phyloP scores from a whole-genome alignment of 1,284 basidiomycete species.

The Cryptococcus sp. region DNA sequence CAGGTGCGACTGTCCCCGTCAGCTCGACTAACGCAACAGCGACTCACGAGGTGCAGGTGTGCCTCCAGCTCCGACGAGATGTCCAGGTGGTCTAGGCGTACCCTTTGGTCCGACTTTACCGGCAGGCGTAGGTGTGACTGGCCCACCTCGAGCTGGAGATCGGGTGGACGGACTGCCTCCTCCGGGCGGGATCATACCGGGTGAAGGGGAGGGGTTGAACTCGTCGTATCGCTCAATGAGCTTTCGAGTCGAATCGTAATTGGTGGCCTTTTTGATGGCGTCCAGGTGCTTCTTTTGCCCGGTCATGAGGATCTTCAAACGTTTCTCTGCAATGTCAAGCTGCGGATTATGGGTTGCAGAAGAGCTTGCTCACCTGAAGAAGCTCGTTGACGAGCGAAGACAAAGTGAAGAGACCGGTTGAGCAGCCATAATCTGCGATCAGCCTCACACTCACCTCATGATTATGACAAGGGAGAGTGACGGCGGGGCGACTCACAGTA shows the following conservation, averaged over 20 bases:
- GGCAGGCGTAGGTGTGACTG: constrained; percentile 6
- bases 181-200: no score
- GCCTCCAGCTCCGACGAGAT: constrained; percentile 33
- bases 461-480: no score
- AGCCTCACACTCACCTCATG: background rate
- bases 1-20: background rate
- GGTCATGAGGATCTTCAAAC: constrained; percentile 67
- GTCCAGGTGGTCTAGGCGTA: constrained; percentile 40
- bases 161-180: no score
- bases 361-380: constrained; percentile 66
- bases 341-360: background rate
- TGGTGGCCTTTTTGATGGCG: constrained; percentile 95
- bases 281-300: constrained; percentile 83
- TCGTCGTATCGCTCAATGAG: constrained; percentile 90
- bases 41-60: constrained; percentile 30
- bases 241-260: constrained; percentile 85
- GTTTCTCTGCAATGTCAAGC: constrained; percentile 58
- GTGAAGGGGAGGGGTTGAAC: constrained; percentile 19
- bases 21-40: no score
- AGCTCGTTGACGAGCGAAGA: constrained; percentile 77
- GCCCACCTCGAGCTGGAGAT: constrained; percentile 3
- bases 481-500: constrained; percentile 60
- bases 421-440: constrained; percentile 71
- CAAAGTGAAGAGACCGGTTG: constrained; percentile 74
- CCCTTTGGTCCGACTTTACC: constrained; percentile 10